Percentiles rank a stretch among this genome's conserved stretches.
Evolutionary conservation across 2,329 filamentous ascomycete genomes (phyloP).

Genomic region (Rutstroemia sp.): DNA sequence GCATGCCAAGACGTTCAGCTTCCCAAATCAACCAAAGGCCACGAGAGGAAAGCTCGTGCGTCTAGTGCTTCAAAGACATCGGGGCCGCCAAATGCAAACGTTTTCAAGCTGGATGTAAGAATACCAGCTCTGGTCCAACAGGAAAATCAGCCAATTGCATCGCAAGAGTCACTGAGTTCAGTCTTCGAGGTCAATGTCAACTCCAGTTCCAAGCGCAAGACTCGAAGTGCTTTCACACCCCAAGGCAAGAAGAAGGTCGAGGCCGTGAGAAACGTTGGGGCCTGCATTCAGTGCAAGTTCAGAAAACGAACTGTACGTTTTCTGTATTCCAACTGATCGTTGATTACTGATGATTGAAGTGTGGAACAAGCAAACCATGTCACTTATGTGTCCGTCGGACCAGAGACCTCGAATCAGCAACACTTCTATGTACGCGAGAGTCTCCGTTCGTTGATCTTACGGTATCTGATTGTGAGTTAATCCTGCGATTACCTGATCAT

Average conservation of each 20-base stretch:
- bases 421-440: conserved; percentile 6
- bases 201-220: conserved; percentile 3
- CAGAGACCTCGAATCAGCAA: not conserved
- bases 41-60: not conserved
- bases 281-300: conserved; percentile 26
- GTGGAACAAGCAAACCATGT: conserved; percentile 5
- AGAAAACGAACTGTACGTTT: conserved; percentile 23
- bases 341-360: conserved; percentile 1
- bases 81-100: not conserved
- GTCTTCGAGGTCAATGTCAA: conserved; percentile 9
- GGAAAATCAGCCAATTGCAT: not conserved
- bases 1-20: not conserved
- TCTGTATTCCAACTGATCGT: not conserved
- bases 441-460: conserved; percentile 10
- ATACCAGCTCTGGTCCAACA: not conserved
- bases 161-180: conserved; percentile 3
- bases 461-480: conserved; percentile 6
- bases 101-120: conserved; percentile 2
- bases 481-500: not conserved
- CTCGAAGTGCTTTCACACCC: conserved; percentile 6
- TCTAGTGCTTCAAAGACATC: not conserved
- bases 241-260: conserved; percentile 12
- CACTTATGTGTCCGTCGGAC: conserved; percentile 2
- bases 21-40: not conserved
- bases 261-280: conserved; percentile 23